A percentile compares a stretch with the other conserved stretches of the same genome.
phyloP scores from a whole-genome alignment of 1,139 yeast species.

The Zygotorulaspora mrakii region DNA sequence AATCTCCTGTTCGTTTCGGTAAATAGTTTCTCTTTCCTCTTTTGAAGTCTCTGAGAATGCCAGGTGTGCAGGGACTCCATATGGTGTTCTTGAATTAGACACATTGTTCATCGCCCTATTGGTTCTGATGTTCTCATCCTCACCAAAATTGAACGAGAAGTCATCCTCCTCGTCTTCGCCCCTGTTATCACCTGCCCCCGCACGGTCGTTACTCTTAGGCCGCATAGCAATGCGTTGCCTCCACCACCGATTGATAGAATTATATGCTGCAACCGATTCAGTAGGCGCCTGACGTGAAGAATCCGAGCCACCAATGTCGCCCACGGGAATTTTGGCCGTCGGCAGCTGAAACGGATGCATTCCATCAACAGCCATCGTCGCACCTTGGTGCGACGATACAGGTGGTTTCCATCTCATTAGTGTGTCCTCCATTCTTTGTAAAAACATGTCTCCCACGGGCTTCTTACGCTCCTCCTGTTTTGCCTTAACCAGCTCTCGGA shows the following conservation, averaged over 20 bases:
- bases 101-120: not conserved
- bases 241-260: constrained; percentile 14
- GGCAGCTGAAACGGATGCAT: constrained; percentile 28
- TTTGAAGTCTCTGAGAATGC: constrained; percentile 9
- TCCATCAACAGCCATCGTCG: constrained; percentile 28
- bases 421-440: constrained; percentile 49
- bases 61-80: constrained; percentile 6
- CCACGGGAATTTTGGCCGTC: constrained; percentile 6
- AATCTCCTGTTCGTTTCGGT: constrained; percentile 9
- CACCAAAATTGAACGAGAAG: constrained; percentile 7
- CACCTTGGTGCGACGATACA: constrained; percentile 39
- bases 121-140: constrained; percentile 2
- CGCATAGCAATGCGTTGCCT: constrained; percentile 2
- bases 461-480: constrained; percentile 32
- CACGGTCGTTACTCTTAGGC: not conserved
- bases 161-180: constrained; percentile 8
- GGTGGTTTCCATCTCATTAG: constrained; percentile 52
- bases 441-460: constrained; percentile 36
- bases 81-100: constrained; percentile 7
- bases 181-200: not conserved
- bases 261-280: not conserved
- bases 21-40: constrained; percentile 9
- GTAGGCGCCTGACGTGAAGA: not conserved
- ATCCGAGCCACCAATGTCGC: no score
- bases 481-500: constrained; percentile 34